phyloP scores from a whole-genome alignment of 2,329 filamentous ascomycete species.

The Nakataea oryzae region DNA sequence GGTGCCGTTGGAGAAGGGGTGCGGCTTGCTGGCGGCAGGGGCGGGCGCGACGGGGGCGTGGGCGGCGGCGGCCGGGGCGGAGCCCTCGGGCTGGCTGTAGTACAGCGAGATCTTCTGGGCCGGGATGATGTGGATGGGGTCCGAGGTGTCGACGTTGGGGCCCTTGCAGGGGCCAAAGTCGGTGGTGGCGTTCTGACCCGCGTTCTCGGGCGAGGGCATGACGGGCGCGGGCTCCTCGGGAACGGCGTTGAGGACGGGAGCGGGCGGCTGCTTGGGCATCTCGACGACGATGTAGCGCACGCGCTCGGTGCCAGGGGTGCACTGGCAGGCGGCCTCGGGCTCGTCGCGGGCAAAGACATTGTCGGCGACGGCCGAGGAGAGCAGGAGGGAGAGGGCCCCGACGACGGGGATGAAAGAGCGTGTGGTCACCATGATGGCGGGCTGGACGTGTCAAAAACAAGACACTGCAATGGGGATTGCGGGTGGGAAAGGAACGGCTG shows the following conservation, averaged over 20 bases:
- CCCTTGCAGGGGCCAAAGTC: background rate
- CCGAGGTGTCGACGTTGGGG: background rate
- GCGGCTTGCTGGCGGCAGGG: background rate
- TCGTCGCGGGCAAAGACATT: background rate
- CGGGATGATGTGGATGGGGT: constrained; percentile 2
- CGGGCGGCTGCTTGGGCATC: constrained; percentile 1
- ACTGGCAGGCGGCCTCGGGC: background rate
- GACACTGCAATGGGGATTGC: background rate
- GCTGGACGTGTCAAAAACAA: background rate
- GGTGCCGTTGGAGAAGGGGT: background rate
- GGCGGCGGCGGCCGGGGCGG: background rate
- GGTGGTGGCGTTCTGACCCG: background rate
- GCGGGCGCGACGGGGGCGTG: background rate
- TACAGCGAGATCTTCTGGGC: background rate
- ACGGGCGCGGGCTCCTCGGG: background rate
- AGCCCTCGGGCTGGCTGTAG: constrained; percentile 1
- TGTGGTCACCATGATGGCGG: constrained; percentile 1
- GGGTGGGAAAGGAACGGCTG: background rate
- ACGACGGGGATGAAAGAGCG: background rate
- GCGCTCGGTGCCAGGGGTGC: background rate
- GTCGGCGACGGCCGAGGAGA: background rate
- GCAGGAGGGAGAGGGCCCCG: background rate
- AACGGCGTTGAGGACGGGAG: background rate
- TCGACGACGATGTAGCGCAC: constrained; percentile 3
- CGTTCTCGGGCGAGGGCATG: background rate